Conservation (phyloP, 768 basidiomycete genomes). For the Pleurotus platypus region DNA sequence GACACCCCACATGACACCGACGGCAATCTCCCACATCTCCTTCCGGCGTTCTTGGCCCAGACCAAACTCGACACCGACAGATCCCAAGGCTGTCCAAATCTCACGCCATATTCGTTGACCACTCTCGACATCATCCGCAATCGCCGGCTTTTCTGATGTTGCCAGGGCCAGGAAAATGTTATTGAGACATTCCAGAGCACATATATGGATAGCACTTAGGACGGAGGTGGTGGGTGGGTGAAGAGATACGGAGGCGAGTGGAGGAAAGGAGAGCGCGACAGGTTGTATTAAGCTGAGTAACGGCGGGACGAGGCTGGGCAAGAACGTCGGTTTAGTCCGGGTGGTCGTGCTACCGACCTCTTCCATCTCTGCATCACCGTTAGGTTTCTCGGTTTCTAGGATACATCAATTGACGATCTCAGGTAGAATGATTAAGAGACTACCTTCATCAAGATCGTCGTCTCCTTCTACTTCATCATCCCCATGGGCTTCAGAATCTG, state of each 20-base stretch:
- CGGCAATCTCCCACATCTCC: slow-evolving; percentile 76
- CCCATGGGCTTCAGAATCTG: slow-evolving; percentile 57
- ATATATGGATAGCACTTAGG: slow-evolving; percentile 78
- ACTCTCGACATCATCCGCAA: slow-evolving; percentile 41
- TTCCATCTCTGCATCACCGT: slow-evolving; percentile 37
- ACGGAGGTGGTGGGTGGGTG: slow-evolving; percentile 90
- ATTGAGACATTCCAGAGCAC: slow-evolving; percentile 86
- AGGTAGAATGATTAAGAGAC: background rate
- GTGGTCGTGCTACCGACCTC: slow-evolving; percentile 35
- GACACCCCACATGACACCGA: slow-evolving; percentile 89
- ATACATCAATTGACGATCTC: slow-evolving; percentile 1
- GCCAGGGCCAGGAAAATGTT: slow-evolving; percentile 82
- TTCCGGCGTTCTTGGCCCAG: slow-evolving; percentile 64
- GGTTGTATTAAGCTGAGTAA: slow-evolving; percentile 69
- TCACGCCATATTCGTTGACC: slow-evolving; percentile 60
- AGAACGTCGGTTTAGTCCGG: slow-evolving; percentile 34
- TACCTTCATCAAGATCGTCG: slow-evolving; percentile 32
- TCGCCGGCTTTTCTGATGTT: slow-evolving; percentile 35
- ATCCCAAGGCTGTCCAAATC: slow-evolving; percentile 59
- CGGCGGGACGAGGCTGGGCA: slow-evolving; percentile 64
- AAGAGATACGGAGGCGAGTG: slow-evolving; percentile 59
- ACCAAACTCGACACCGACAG: slow-evolving; percentile 56
- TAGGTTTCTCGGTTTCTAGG: slow-evolving; percentile 19
- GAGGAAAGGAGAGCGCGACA: slow-evolving; percentile 79
- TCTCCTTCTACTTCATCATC: slow-evolving; percentile 34